Evolutionary conservation across 2,329 filamentous ascomycete species (phyloP).

Genomic region (Fusarium sp.): DNA sequence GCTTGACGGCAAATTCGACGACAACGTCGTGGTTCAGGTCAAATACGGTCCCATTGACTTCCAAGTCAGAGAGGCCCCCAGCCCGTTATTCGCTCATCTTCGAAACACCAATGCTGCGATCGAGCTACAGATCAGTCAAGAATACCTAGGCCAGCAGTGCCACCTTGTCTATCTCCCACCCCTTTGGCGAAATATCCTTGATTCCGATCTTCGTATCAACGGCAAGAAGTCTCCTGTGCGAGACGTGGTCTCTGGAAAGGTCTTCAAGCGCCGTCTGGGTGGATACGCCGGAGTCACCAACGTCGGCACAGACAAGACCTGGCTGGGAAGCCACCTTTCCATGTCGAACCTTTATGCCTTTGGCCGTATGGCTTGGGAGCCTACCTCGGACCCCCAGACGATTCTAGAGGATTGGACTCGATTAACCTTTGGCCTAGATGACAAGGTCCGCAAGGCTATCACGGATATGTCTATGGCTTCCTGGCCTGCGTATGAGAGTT

Average conservation of each 20-base stretch:
- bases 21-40: conserved; percentile 79
- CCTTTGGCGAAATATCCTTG: conserved; percentile 75
- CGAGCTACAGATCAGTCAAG: conserved; percentile 76
- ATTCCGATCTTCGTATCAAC: conserved; percentile 75
- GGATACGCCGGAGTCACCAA: conserved; percentile 77
- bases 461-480: conserved; percentile 74
- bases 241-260: conserved; percentile 71
- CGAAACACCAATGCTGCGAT: conserved; percentile 64
- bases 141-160: conserved; percentile 78
- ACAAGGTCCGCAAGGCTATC: conserved; percentile 68
- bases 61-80: conserved; percentile 76
- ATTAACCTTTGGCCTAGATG: conserved; percentile 72
- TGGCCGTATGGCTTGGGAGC: conserved; percentile 75
- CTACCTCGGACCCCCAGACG: conserved; percentile 56
- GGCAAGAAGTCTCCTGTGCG: conserved; percentile 66
- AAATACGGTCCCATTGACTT: conserved; percentile 83
- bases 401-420: conserved; percentile 76
- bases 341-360: conserved; percentile 81
- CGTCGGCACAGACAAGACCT: conserved; percentile 74
- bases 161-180: conserved; percentile 77
- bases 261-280: conserved; percentile 68
- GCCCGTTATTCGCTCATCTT: conserved; percentile 71
- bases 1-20: conserved; percentile 74
- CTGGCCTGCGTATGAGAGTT: conserved; percentile 79
- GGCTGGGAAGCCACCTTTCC: conserved; percentile 76